These are phyloP conservation scores for Polyplosphaeria fusca DNA, from an alignment of 495 filamentous ascomycete species.

Conservation along the genomic window DNA sequence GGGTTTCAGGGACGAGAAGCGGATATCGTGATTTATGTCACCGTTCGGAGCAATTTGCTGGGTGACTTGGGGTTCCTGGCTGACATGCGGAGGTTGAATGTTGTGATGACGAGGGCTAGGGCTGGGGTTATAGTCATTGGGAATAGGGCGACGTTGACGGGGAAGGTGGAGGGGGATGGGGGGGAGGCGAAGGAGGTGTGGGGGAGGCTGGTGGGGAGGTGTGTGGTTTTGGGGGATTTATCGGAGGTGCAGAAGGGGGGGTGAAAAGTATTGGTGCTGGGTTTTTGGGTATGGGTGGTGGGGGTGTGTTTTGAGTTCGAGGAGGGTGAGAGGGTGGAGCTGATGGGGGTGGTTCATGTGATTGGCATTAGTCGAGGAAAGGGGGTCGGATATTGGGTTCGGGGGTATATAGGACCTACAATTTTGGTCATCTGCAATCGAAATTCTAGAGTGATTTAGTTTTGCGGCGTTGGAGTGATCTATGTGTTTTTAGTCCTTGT, in stretches of 20 bases:
- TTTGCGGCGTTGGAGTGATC: no score
- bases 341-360: no score
- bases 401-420: no score
- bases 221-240: conserved; percentile 4
- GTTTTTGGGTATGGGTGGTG: no score
- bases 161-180: conserved; percentile 11
- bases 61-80: conserved; percentile 51
- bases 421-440: no score
- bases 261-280: no score
- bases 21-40: conserved; percentile 52
- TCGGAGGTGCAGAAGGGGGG: neutral
- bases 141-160: conserved; percentile 41
- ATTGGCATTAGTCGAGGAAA: no score
- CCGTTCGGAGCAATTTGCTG: conserved; percentile 48
- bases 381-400: no score
- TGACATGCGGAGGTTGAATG: conserved; percentile 51
- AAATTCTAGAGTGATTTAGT: no score
- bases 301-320: no score
- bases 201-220: conserved; percentile 18
- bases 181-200: conserved; percentile 26
- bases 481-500: no score
- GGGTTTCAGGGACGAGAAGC: conserved; percentile 53
- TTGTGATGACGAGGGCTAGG: conserved; percentile 50
- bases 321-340: no score
- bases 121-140: conserved; percentile 49